Conservation (phyloP, 345 rosid genomes). For the Boechera retrofracta region DNA sequence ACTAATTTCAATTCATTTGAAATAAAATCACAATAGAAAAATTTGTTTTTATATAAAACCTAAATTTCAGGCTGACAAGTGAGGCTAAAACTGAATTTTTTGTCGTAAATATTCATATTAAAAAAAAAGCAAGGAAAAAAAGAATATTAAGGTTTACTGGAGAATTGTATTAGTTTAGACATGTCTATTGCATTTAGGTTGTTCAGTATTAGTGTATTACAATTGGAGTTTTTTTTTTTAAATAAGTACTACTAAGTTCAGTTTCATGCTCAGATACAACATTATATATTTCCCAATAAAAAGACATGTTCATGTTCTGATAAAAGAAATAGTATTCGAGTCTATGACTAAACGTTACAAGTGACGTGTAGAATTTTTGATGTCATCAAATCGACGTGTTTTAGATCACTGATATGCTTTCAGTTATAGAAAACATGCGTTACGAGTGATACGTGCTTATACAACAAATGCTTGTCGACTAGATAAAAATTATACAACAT, state of each 20-base stretch:
- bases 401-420: slow-evolving; percentile 12
- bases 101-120: not conserved
- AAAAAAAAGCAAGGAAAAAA: not conserved
- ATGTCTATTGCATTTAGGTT: not conserved
- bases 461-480: not conserved
- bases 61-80: not conserved
- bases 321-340: not conserved
- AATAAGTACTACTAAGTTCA: not conserved
- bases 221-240: too few species aligned
- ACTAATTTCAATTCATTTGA: not conserved
- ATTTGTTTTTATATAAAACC: not conserved
- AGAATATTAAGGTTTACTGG: not conserved
- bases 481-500: not conserved
- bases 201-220: too few species aligned
- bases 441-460: slow-evolving; percentile 31
- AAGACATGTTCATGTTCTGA: not conserved
- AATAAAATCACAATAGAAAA: not conserved
- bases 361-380: slow-evolving; percentile 15
- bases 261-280: not conserved
- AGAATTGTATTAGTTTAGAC: not conserved
- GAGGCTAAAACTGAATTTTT: not conserved
- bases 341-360: slow-evolving; percentile 5
- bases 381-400: slow-evolving; percentile 33
- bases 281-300: not conserved
- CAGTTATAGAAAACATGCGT: slow-evolving; percentile 24